A percentile compares a stretch with the other conserved stretches of the same genome.
Evolutionary conservation across 768 basidiomycete genomes (phyloP).

Genomic region (Agaricus sinodeliciosus): DNA sequence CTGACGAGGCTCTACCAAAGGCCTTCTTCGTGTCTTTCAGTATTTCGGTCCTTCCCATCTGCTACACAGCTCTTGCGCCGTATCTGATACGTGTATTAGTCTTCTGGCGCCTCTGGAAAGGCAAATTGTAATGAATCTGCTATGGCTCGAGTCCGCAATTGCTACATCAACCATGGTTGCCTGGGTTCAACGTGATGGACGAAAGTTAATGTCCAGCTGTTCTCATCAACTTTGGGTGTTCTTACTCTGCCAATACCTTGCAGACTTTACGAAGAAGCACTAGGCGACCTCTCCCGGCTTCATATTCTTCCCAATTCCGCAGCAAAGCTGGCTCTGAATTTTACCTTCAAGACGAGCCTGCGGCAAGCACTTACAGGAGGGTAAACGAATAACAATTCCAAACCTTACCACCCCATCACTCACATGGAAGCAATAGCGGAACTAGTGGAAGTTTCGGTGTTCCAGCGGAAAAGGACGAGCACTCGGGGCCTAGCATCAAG

Average conservation of each 20-base stretch:
- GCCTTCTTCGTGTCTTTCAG: slow-evolving; percentile 84
- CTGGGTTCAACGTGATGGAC: slow-evolving; percentile 72
- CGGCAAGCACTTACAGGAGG: slow-evolving; percentile 85
- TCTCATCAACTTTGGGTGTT: background rate
- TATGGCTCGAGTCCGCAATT: slow-evolving; percentile 82
- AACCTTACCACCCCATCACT: background rate
- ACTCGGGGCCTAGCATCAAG: slow-evolving; percentile 45
- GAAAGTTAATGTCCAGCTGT: slow-evolving; percentile 41
- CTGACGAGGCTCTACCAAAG: slow-evolving; percentile 75
- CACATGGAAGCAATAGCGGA: slow-evolving; percentile 39
- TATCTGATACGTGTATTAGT: slow-evolving; percentile 32
- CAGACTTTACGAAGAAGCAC: slow-evolving; percentile 68
- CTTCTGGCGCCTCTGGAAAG: slow-evolving; percentile 73
- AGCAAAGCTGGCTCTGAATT: slow-evolving; percentile 61
- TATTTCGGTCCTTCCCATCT: slow-evolving; percentile 63
- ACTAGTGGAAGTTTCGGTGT: slow-evolving; percentile 80
- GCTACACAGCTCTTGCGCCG: slow-evolving; percentile 9
- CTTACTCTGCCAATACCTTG: slow-evolving; percentile 12
- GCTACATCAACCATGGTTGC: slow-evolving; percentile 59
- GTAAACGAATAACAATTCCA: slow-evolving; percentile 31
- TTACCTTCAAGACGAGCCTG: slow-evolving; percentile 72
- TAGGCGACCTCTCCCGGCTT: slow-evolving; percentile 55
- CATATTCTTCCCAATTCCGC: slow-evolving; percentile 61
- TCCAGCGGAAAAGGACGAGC: slow-evolving; percentile 60
- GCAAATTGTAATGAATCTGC: slow-evolving; percentile 79